Evolutionary conservation across 257 asterid genomes (phyloP).

Genomic region (Rubia yunnanensis): DNA sequence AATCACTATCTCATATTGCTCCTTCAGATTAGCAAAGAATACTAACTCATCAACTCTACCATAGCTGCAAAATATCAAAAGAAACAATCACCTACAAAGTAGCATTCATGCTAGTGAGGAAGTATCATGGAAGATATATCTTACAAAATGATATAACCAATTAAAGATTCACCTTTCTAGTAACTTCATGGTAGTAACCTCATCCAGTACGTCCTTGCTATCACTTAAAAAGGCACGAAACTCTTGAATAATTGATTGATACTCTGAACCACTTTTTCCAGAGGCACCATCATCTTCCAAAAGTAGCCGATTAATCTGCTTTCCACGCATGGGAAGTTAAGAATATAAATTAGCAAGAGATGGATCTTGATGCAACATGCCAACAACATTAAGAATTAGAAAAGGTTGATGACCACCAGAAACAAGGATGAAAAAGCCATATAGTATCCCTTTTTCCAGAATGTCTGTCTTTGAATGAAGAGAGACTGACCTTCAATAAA

Average conservation of each 20-base stretch:
- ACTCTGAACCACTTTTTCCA: constrained; percentile 48
- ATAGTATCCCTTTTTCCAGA: background rate
- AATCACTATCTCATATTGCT: constrained; percentile 84
- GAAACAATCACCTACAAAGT: constrained; percentile 8
- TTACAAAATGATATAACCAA: constrained; percentile 7
- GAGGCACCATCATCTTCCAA: constrained; percentile 68
- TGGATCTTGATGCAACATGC: background rate
- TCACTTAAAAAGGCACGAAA: constrained; percentile 92
- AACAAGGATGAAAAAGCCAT: background rate
- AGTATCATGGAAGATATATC: background rate
- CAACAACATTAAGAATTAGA: background rate
- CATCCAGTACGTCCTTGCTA: constrained; percentile 92
- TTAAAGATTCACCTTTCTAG: constrained; percentile 62
- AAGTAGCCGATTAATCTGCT: constrained; percentile 78
- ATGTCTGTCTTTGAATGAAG: background rate
- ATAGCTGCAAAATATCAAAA: constrained; percentile 51
- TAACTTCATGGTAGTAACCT: constrained; percentile 91
- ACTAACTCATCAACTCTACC: constrained; percentile 98
- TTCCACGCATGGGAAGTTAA: constrained; percentile 17
- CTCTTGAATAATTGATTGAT: constrained; percentile 64
- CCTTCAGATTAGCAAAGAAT: constrained; percentile 91
- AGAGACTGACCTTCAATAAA: background rate
- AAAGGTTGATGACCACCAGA: background rate
- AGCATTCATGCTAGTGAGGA: background rate
- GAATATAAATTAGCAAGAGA: background rate